These are phyloP conservation scores for Cutaneotrichosporon sp. DNA, from an alignment of 1,284 basidiomycete species.

Conservation along the genomic window DNA sequence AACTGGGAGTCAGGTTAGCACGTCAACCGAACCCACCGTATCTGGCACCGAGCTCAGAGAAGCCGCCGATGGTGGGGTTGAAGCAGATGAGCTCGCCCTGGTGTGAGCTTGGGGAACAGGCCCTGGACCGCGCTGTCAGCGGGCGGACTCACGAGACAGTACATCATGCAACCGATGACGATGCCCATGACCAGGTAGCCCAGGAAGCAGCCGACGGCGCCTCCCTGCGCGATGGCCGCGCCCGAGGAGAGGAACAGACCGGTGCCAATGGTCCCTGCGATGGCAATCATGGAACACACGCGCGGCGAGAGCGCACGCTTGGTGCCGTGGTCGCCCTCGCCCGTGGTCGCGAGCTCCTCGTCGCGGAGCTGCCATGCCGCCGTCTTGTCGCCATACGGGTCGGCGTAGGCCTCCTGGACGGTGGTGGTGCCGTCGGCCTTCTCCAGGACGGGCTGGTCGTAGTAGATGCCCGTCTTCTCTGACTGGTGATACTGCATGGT, in stretches of 20 bases:
- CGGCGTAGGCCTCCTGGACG: too few relatives aligned
- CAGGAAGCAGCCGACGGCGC: conserved; percentile 53
- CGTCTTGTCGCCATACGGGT: not conserved
- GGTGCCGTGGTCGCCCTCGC: conserved; percentile 20
- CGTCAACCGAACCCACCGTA: conserved; percentile 7
- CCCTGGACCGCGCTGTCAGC: not conserved
- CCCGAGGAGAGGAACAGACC: conserved; percentile 52
- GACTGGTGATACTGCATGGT: not conserved
- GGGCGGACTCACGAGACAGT: conserved; percentile 16
- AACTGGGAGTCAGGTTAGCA: conserved; percentile 49
- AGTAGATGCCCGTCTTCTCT: not conserved
- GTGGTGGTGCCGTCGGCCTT: not conserved
- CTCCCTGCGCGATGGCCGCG: conserved; percentile 33
- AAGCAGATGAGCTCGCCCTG: conserved; percentile 15
- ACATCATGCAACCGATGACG: conserved; percentile 23
- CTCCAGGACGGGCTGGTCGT: not conserved
- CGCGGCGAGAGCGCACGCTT: conserved; percentile 22
- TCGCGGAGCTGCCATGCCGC: conserved; percentile 2
- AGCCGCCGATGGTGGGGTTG: conserved; percentile 25
- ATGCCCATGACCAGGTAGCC: conserved; percentile 31
- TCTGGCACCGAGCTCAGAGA: conserved; percentile 26
- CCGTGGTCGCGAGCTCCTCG: conserved; percentile 9
- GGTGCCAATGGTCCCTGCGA: conserved; percentile 56
- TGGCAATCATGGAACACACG: conserved; percentile 12
- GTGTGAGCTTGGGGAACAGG: not conserved